These are phyloP conservation scores for Coniochaeta ligniaria DNA, from an alignment of 2,329 filamentous ascomycete species.

Conservation along the genomic window DNA sequence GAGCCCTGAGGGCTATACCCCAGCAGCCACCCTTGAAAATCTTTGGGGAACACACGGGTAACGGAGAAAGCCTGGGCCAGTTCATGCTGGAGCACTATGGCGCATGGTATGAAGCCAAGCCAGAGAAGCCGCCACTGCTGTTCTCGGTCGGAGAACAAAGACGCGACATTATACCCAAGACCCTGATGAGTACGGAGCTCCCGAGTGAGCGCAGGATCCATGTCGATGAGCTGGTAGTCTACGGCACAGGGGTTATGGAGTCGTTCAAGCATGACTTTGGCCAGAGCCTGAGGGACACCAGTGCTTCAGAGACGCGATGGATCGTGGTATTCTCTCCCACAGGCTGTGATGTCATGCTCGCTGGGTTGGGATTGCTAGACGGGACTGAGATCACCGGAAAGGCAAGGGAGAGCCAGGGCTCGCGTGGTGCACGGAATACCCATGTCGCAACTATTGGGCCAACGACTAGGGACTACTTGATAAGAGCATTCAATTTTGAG, in stretches of 20 bases:
- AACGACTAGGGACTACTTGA: conserved; percentile 74
- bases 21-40: conserved; percentile 51
- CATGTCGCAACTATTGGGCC: conserved; percentile 86
- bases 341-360: conserved; percentile 55
- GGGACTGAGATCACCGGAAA: conserved; percentile 34
- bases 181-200: conserved; percentile 54
- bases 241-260: conserved; percentile 77
- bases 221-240: conserved; percentile 77
- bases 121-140: conserved; percentile 56
- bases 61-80: conserved; percentile 69
- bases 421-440: conserved; percentile 32
- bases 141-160: conserved; percentile 89
- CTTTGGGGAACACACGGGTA: conserved; percentile 76
- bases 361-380: conserved; percentile 44
- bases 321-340: conserved; percentile 68
- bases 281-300: conserved; percentile 37
- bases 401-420: conserved; percentile 17
- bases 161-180: conserved; percentile 82
- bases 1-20: conserved; percentile 55
- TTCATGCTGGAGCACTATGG: conserved; percentile 76
- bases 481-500: conserved; percentile 55
- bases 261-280: conserved; percentile 67
- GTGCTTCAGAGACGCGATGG: conserved; percentile 47
- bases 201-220: conserved; percentile 43
- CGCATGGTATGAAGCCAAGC: conserved; percentile 35